A percentile compares a stretch with the other conserved stretches of the same genome.
phyloP scores from a whole-genome alignment of 2,329 filamentous ascomycete genomes.

The Penicillium griseofulvum region DNA sequence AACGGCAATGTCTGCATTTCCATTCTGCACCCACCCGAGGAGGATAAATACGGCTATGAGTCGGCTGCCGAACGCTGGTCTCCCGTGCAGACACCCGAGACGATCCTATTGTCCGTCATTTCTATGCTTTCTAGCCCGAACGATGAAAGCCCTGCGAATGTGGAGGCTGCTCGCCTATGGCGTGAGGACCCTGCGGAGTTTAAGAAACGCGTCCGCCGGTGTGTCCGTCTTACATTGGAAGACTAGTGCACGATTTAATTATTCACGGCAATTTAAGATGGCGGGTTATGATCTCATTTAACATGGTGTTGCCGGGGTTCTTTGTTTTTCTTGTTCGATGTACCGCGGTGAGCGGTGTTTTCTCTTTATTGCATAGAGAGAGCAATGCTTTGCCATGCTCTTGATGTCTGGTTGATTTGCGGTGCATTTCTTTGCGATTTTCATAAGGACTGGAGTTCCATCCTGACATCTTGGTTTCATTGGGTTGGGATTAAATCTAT shows the following conservation, averaged over 20 bases:
- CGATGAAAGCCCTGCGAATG: slow-evolving; percentile 91
- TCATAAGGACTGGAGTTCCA: slow-evolving; percentile 11
- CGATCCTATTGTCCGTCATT: slow-evolving; percentile 87
- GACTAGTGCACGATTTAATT: slow-evolving; percentile 43
- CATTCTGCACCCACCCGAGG: slow-evolving; percentile 91
- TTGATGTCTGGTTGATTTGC: not conserved
- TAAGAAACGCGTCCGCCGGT: slow-evolving; percentile 71
- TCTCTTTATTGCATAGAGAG: slow-evolving; percentile 14
- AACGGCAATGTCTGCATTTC: slow-evolving; percentile 91
- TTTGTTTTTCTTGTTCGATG: not conserved
- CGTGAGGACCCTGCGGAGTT: slow-evolving; percentile 79
- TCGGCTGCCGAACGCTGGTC: slow-evolving; percentile 86
- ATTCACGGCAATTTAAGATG: slow-evolving; percentile 1
- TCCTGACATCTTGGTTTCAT: not conserved
- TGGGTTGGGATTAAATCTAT: not conserved
- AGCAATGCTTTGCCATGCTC: slow-evolving; percentile 6
- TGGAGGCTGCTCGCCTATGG: slow-evolving; percentile 87
- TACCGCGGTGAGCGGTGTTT: not conserved
- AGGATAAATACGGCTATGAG: slow-evolving; percentile 94
- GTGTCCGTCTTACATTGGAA: slow-evolving; percentile 77
- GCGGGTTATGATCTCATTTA: slow-evolving; percentile 11
- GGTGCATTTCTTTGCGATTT: slow-evolving; percentile 7
- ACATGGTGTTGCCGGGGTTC: slow-evolving; percentile 13
- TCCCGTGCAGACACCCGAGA: slow-evolving; percentile 92
- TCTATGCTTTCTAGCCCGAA: slow-evolving; percentile 90